Percentiles rank a stretch among this genome's conserved stretches.
Evolutionary conservation across 2,329 filamentous ascomycete species (phyloP).

Genomic region (Arthrinium phaeospermum): DNA sequence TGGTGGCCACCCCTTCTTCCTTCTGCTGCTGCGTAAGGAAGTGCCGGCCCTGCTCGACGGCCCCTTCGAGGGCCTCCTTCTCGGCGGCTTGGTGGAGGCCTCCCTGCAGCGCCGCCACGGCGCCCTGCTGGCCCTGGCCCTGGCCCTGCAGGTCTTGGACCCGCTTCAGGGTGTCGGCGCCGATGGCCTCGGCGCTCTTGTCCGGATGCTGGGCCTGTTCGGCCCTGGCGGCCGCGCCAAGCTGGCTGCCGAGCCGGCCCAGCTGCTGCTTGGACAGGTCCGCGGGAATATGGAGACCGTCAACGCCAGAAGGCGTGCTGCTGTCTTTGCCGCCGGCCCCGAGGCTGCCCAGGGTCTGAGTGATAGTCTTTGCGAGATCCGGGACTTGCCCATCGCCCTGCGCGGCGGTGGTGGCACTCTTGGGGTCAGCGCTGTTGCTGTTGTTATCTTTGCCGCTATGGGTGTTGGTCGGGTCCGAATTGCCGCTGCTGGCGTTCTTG

Average conservation of each 20-base stretch:
- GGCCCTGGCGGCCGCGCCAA: background rate
- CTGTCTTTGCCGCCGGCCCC: background rate
- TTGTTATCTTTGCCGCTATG: background rate
- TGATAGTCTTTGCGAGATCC: background rate
- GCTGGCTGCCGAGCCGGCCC: background rate
- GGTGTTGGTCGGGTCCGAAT: background rate
- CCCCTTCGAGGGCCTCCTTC: background rate
- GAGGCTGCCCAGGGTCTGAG: background rate
- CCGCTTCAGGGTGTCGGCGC: conserved; percentile 4
- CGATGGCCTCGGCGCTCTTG: background rate
- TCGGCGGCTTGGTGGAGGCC: background rate
- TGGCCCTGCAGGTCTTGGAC: background rate
- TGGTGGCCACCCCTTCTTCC: background rate
- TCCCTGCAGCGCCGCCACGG: background rate
- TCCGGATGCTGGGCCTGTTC: background rate
- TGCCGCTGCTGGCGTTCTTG: background rate
- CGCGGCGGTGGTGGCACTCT: background rate
- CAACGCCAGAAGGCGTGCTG: background rate
- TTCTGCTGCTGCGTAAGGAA: background rate
- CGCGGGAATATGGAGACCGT: background rate
- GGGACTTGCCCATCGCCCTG: background rate
- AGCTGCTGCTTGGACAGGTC: background rate
- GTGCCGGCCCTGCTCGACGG: background rate
- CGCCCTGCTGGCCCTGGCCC: background rate
- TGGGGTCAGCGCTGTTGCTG: background rate